Conservation (phyloP, 2,329 filamentous ascomycete species). For the Penicillium sp. region DNA sequence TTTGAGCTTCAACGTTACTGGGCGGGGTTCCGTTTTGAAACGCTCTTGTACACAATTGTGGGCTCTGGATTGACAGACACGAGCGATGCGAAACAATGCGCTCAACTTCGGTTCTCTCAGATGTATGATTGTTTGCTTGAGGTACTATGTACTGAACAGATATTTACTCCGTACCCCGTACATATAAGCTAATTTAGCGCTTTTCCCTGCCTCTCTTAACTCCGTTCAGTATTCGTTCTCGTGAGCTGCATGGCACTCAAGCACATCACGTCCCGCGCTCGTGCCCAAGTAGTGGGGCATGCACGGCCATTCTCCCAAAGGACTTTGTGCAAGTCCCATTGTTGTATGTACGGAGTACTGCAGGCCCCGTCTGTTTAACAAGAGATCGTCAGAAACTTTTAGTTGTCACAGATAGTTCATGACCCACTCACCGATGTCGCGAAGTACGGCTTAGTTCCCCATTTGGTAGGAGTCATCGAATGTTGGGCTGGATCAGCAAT, state of each 20-base stretch:
- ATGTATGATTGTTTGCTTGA: conserved; percentile 11
- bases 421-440: neutral
- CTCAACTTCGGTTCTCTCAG: neutral
- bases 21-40: neutral
- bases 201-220: neutral
- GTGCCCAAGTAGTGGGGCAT: conserved; percentile 14
- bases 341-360: neutral
- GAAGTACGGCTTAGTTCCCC: neutral
- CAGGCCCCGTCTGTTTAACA: neutral
- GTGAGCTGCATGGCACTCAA: conserved; percentile 5
- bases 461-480: neutral
- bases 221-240: neutral
- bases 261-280: conserved; percentile 8
- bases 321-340: neutral
- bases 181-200: neutral
- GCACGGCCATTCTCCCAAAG: conserved; percentile 12
- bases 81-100: neutral
- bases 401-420: neutral
- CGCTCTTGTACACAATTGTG: neutral
- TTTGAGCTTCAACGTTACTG: neutral
- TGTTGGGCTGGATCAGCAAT: neutral
- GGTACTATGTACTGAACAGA: neutral
- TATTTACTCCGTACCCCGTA: neutral
- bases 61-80: neutral
- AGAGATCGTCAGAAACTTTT: neutral